Evolutionary conservation across 2,329 filamentous ascomycete species (phyloP).

Genomic region (Claviceps digitariae): DNA sequence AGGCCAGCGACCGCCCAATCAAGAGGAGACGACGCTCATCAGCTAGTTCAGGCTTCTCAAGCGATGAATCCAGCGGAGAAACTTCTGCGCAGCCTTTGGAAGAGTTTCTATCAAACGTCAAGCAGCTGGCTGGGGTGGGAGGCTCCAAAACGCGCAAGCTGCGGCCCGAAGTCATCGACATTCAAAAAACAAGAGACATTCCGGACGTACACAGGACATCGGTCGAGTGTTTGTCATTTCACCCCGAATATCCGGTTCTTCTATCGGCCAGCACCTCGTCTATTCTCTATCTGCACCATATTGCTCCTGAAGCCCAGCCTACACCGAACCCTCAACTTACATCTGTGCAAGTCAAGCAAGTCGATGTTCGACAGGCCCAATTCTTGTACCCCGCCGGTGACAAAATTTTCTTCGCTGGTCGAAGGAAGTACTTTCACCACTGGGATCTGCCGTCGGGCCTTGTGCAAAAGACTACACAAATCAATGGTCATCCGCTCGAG

Average conservation of each 20-base stretch:
- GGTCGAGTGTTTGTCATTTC: slow-evolving; percentile 76
- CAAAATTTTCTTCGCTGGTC: slow-evolving; percentile 77
- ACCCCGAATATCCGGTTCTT: slow-evolving; percentile 76
- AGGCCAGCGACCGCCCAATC: slow-evolving; percentile 33
- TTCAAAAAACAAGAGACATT: slow-evolving; percentile 80
- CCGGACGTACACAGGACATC: slow-evolving; percentile 64
- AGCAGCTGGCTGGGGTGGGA: slow-evolving; percentile 45
- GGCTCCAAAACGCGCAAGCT: slow-evolving; percentile 54
- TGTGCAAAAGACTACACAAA: slow-evolving; percentile 67
- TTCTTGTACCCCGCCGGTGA: slow-evolving; percentile 63
- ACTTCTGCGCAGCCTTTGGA: slow-evolving; percentile 66
- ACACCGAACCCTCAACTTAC: slow-evolving; percentile 82
- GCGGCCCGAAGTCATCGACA: slow-evolving; percentile 77
- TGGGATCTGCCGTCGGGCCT: slow-evolving; percentile 78
- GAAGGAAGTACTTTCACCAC: slow-evolving; percentile 81
- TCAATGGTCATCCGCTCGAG: slow-evolving; percentile 64
- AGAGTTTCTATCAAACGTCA: slow-evolving; percentile 62
- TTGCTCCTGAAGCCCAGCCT: slow-evolving; percentile 60
- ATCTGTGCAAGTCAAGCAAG: slow-evolving; percentile 72
- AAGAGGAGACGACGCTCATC: slow-evolving; percentile 41
- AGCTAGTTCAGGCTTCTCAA: slow-evolving; percentile 34
- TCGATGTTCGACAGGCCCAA: slow-evolving; percentile 70
- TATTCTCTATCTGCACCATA: slow-evolving; percentile 78
- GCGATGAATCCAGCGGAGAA: slow-evolving; percentile 43
- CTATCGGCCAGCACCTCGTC: slow-evolving; percentile 80